Percentiles rank a stretch among this genome's conserved stretches.
Evolutionary conservation across 768 basidiomycete genomes (phyloP).

Genomic region (Trametes meyenii): DNA sequence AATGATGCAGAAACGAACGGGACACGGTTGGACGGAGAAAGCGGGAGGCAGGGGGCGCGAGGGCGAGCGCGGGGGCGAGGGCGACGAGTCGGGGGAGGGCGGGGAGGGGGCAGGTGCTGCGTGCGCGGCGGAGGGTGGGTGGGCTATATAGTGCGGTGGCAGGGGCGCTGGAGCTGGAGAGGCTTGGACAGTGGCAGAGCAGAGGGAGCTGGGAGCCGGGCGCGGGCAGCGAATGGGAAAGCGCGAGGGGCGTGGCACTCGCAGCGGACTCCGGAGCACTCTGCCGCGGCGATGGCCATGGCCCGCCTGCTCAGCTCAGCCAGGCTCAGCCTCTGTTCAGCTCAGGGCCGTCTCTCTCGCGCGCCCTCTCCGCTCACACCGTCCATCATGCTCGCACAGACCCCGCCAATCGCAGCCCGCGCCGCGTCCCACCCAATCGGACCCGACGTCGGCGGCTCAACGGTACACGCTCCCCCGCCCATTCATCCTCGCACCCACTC

Average conservation of each 20-base stretch:
- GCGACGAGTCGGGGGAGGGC: not conserved
- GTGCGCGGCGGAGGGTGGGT: not conserved
- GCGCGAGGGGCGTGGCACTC: conserved; percentile 1
- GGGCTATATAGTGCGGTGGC: not conserved
- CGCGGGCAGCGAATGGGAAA: conserved; percentile 12
- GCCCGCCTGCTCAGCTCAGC: no score
- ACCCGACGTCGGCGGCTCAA: conserved; percentile 2
- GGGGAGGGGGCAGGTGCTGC: conserved; percentile 4
- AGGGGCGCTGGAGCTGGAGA: not conserved
- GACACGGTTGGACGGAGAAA: no score
- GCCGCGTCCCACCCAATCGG: conserved; percentile 7
- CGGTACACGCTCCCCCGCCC: not conserved
- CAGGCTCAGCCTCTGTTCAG: no score
- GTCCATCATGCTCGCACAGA: not conserved
- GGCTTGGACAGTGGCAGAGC: not conserved
- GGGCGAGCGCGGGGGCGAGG: not conserved
- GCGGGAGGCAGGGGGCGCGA: no score
- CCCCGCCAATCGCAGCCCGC: conserved; percentile 9
- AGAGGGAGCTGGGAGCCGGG: conserved; percentile 11
- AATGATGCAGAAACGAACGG: no score
- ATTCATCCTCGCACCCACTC: not conserved
- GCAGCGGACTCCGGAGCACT: no score
- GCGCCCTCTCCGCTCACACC: not conserved
- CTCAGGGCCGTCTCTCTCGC: no score
- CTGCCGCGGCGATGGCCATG: no score